Base-by-base conservation (phyloP, 768 basidiomycete genomes). In the Cystobasidium ongulense region DNA sequence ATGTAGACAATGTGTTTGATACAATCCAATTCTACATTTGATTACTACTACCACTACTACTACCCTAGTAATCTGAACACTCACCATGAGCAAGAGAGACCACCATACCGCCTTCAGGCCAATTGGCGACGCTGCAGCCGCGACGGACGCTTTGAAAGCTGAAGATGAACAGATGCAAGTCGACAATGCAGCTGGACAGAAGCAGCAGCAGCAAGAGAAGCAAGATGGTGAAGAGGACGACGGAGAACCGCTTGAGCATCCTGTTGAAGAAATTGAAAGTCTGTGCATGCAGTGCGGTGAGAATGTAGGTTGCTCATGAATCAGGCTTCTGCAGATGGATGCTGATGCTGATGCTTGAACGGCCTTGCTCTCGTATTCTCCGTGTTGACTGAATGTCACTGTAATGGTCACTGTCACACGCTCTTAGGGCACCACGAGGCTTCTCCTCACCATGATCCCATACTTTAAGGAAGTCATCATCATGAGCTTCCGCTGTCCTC, bases 401-500 rank as follows among this genome's bases (percentile, higher is more conserved):
- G 43, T 46, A 46, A 59, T 29, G 57, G 39, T 36, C 33, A 29
- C 17, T 33, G 29, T 29, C 23, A n/a, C 1, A 36, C 35, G 29
- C n/a, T 29, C 81, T 77, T 84, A 97, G 92, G 95, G 95, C 36
- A 83, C 84, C 15, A 99, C 96, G 0, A 84, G 92, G 52, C 82
- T 99, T 78, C 86, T 99, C 78, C 84, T 99, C 62, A 97, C 94
- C 0, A 87, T 88, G 1, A 99, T 99, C 62, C 96, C 96, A 0
- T 98, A 88, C 84, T 98, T 98, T 84, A 85, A 87, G 54, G 91
- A 99, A 81, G 88, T 98, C 64, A 90, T 99, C 76, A 87, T 98
- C 74, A 92, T 95, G 88, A 94, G 92, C 43, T 99, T 99, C 84
- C 86, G 89, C 72, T 99, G 96, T 80, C 91, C 95, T 72, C 88